These are phyloP conservation scores for Penicillium sp. DNA, from an alignment of 2,329 filamentous ascomycete genomes.

Conservation along the genomic window DNA sequence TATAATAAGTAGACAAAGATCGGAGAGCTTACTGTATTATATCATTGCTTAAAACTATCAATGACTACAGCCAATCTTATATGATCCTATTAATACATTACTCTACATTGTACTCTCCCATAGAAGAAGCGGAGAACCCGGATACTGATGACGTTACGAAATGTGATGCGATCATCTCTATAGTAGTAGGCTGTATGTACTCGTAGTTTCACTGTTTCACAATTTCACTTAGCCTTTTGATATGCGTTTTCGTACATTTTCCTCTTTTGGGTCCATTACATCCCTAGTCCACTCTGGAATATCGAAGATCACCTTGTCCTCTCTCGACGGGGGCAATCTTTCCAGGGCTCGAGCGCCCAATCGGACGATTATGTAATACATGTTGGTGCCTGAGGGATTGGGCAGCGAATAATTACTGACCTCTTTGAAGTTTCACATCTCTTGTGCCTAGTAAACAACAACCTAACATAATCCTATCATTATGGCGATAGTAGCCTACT, in stretches of 20 bases:
- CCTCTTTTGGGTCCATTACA: constrained; percentile 1
- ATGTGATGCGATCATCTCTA: constrained; percentile 10
- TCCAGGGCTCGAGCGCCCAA: background rate
- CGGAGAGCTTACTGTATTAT: background rate
- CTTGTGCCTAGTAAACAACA: background rate
- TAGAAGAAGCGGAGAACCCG: constrained; percentile 18
- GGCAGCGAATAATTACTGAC: background rate
- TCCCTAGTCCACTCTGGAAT: background rate
- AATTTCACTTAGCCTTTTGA: background rate
- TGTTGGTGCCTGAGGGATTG: background rate
- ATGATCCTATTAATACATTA: background rate
- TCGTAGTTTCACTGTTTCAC: background rate
- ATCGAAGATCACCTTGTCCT: background rate
- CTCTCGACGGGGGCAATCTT: too few species aligned
- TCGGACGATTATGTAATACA: background rate
- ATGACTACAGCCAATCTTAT: background rate
- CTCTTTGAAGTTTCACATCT: background rate
- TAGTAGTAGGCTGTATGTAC: background rate
- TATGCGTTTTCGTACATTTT: constrained; percentile 1
- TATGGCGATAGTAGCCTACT: constrained; percentile 82
- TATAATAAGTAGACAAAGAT: background rate
- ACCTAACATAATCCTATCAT: background rate
- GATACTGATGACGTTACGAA: constrained; percentile 28
- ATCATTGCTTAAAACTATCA: too few species aligned
- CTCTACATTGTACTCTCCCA: background rate